Evolutionary conservation across 768 basidiomycete species (phyloP).

Genomic region (Stropharia rugosoannulata): DNA sequence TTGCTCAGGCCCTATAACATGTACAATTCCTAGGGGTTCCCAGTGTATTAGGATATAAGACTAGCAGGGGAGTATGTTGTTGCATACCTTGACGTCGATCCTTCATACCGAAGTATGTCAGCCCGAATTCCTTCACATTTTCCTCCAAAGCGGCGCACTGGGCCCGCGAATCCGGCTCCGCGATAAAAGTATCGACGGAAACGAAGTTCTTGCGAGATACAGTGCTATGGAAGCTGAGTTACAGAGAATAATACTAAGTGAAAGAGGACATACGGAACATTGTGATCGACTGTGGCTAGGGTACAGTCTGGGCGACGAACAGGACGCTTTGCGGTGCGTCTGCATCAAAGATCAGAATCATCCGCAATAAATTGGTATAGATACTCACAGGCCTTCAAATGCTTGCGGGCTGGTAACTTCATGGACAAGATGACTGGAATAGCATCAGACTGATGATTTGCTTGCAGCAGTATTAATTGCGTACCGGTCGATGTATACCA

Average conservation of each 20-base stretch:
- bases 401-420: slow-evolving; percentile 96
- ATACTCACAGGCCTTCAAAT: slow-evolving; percentile 76
- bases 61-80: neutral
- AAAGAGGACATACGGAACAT: slow-evolving; percentile 65
- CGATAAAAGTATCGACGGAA: slow-evolving; percentile 69
- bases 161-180: slow-evolving; percentile 81
- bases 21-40: slow-evolving; percentile 63
- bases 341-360: slow-evolving; percentile 25
- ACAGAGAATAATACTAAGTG: neutral
- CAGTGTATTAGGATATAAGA: slow-evolving; percentile 14
- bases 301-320: slow-evolving; percentile 89
- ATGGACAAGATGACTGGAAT: slow-evolving; percentile 63
- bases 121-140: slow-evolving; percentile 88
- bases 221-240: slow-evolving; percentile 45
- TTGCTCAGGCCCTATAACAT: slow-evolving; percentile 92
- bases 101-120: slow-evolving; percentile 90
- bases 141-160: slow-evolving; percentile 84
- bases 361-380: neutral
- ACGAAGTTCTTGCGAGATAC: slow-evolving; percentile 74
- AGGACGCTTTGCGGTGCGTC: slow-evolving; percentile 69
- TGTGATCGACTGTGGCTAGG: slow-evolving; percentile 86
- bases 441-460: slow-evolving; percentile 5
- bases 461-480: slow-evolving; percentile 8
- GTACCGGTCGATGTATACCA: slow-evolving; percentile 83
- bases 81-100: slow-evolving; percentile 78